Base-by-base conservation (phyloP, 768 basidiomycete genomes). In the Phylloporus sp. region DNA sequence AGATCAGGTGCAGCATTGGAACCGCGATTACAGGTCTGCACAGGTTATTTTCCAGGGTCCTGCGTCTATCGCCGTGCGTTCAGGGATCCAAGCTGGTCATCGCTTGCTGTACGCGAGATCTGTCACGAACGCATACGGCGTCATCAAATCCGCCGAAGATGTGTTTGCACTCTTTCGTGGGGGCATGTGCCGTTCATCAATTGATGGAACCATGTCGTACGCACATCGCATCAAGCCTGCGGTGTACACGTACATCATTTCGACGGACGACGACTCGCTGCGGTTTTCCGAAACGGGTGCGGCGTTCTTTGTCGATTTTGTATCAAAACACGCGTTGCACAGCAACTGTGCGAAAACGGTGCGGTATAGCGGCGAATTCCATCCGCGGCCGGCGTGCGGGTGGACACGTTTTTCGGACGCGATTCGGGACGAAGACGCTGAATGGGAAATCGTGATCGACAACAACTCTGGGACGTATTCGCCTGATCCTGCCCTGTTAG, bases 251-350 rank as follows among this genome's bases (percentile, higher is more conserved):
- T 93, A 91, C 68, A 75, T 91, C 62, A 82, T 93, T 60, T 78
- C 83, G 4, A 69, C 77, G 6, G 81, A 84, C 44, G 88, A 87
- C 66, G 79, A 87, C 50, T 76, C 85, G 9, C 74, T 90, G 53
- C 78, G 89, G 18, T 90, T 91, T 67, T 89, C 86, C 22, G 89
- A 90, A 64, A 92, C 89, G 4, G 88, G 88, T 14, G 86, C 87
- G 10, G 82, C 86, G 27, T 91, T 91, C 68, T 87, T 89, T 57
- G 86, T 90, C 50, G 86, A 90, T 65, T 84, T 90, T 60, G 84
- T 82, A 34, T 86, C 84, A 22, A 92, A 93, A 66, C 90, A 92
- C 59, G 90, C 87, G 5, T 72, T 92, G 60, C 89, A 91, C 67
- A 73, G 81, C 33, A 86, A 88, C 61, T 87, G 86, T 60, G 73